Base-by-base conservation (phyloP, 139 green algal species). In the Coccomyxa sp. region DNA sequence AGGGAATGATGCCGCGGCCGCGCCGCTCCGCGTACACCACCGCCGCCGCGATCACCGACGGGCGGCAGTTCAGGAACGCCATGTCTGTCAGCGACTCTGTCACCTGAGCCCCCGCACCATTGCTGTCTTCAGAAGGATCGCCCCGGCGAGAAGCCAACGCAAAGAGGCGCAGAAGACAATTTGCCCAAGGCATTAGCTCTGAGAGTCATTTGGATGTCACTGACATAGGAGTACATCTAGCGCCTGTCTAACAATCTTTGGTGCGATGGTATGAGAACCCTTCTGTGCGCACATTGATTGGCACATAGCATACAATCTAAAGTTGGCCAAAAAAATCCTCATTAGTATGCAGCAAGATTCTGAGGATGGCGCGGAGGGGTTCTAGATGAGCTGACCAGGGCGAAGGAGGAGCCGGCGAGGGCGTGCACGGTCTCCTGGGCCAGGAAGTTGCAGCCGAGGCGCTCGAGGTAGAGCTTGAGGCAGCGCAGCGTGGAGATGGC, bases 21-120 rank as follows among this genome's bases (percentile, higher is more conserved):
- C 93, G 90, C 4, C 93, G 86, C 86, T 97, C 93, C 15, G 91
- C 90, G 67, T 96, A 97, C 77, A 97, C 84, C 51, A 97, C 79
- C 13, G 93, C 93, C 0, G 94, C 94, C 3, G 93, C 94, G 1
- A 96, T 93, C 9, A 96, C 90, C n/a, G 87, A 93, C 27, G 94
- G 94, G 10, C 94, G 85, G 90, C 93, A 97, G 88, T 97, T 97
- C 32, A 97, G 89, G 77, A 97, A 93, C 23, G 90, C 88, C 79
- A 92, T 86, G 86, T 97, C 93, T 28, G 88, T 89, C 58, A 96
- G 82, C 67, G 86, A 90, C 57, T 95, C 91, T 1, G 84, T 82
- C 13, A 90, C 87, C 71, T 94, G 82, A n/a, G 78, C 57, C 58
- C 77, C 80, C 23, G 83, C 78, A 51, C 7, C 38, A 51, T 51